A percentile compares a stretch with the other conserved stretches of the same genome.
phyloP scores from a whole-genome alignment of 1,284 basidiomycete genomes.

The Porodaedalea pini region DNA sequence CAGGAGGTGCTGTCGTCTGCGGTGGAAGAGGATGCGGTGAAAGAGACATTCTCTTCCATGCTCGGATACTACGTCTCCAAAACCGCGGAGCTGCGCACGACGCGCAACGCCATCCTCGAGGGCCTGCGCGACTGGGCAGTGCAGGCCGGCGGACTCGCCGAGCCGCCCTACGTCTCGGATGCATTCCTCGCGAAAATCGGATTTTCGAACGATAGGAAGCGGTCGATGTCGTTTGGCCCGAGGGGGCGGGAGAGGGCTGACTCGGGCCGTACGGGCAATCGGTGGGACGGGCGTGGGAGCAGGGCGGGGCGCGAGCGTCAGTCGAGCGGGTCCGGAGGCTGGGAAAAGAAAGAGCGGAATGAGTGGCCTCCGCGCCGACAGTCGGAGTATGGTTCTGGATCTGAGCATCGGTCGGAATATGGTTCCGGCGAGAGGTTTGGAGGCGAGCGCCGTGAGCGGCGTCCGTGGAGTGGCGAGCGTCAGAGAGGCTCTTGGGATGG shows the following conservation, averaged over 20 bases:
- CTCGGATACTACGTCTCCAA: conserved; percentile 76
- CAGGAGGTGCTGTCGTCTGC: conserved; percentile 36
- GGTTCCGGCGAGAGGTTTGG: no score
- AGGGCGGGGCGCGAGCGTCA: not conserved
- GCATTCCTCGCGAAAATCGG: conserved; percentile 44
- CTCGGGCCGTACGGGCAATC: not conserved
- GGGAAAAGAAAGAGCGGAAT: no score
- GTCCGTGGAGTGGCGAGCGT: no score
- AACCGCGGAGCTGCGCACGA: conserved; percentile 46
- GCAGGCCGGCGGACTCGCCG: conserved; percentile 46
- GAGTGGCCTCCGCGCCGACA: no score
- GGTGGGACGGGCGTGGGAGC: conserved; percentile 5
- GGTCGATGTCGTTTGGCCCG: not conserved
- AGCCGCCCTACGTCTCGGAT: conserved; percentile 48
- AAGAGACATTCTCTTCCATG: conserved; percentile 66
- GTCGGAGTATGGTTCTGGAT: no score
- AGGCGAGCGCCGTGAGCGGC: no score
- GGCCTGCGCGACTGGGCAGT: conserved; percentile 68
- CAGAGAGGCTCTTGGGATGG: no score
- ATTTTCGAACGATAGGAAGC: not conserved
- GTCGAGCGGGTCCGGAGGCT: not conserved
- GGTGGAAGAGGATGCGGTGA: conserved; percentile 55
- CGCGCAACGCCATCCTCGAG: conserved; percentile 48
- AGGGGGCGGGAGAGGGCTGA: not conserved
- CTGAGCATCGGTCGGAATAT: no score